A percentile compares a stretch with the other conserved stretches of the same genome.
phyloP scores from a whole-genome alignment of 768 basidiomycete species.

The Kwoniella dejecticola region DNA sequence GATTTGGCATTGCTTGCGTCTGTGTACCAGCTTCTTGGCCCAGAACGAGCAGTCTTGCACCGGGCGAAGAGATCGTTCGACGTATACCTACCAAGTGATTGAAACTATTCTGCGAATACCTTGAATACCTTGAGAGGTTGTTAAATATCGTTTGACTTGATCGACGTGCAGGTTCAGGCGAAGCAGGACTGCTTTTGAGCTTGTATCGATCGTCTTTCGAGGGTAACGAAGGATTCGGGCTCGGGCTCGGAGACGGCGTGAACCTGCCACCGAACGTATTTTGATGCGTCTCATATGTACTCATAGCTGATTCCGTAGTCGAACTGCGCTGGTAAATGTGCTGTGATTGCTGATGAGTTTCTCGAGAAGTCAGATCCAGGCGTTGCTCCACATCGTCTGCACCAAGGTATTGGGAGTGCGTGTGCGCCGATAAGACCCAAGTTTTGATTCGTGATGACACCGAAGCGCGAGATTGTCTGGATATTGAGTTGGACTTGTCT shows the following conservation, averaged over 20 bases:
- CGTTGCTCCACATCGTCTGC: neutral
- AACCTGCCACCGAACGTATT: neutral
- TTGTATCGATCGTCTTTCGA: neutral
- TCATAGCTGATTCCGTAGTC: neutral
- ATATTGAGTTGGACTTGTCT: neutral
- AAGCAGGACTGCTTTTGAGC: neutral
- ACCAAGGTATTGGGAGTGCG: neutral
- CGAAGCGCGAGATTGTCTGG: neutral
- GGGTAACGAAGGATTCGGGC: neutral
- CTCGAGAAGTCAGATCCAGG: neutral
- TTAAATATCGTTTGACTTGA: conserved; percentile 4
- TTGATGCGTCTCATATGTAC: neutral
- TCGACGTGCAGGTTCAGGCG: neutral
- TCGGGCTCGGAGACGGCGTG: neutral
- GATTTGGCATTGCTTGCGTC: no score
- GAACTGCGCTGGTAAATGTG: neutral
- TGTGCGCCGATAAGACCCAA: neutral
- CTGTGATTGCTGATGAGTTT: neutral
- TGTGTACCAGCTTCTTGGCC: neutral
- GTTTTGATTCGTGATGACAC: conserved; percentile 1
- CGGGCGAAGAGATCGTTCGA: conserved; percentile 1
- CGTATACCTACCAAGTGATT: conserved; percentile 1
- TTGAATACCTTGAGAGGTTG: neutral
- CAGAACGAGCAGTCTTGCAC: neutral
- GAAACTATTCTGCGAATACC: neutral